Evolutionary conservation across 192 early-diverging fungal genomes (phyloP).

Genomic region (Gonapodya sp.): DNA sequence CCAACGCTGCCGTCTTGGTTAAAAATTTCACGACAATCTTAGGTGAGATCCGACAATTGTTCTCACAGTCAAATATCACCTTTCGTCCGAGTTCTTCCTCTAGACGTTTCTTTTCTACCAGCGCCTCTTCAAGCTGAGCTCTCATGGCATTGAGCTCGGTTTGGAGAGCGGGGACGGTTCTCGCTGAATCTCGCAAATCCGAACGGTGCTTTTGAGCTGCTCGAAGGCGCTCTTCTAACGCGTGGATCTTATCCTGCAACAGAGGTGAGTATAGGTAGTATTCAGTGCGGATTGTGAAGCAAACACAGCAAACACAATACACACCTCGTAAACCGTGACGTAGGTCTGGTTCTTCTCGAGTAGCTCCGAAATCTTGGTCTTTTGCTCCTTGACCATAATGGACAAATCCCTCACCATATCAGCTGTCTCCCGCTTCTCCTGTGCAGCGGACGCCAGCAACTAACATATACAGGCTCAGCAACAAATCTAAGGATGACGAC

Average conservation of each 20-base stretch:
- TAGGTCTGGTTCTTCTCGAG: conserved; percentile 14
- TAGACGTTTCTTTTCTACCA: conserved; percentile 8
- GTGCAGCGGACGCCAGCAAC: not conserved
- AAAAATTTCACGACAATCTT: too few relatives aligned
- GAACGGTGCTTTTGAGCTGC: conserved; percentile 4
- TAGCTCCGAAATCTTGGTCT: conserved; percentile 26
- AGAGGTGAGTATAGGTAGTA: not conserved
- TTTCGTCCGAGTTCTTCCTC: conserved; percentile 11
- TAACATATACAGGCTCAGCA: not conserved
- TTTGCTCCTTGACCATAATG: conserved; percentile 30
- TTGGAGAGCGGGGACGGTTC: not conserved
- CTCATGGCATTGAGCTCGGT: not conserved
- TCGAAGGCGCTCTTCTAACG: conserved; percentile 14
- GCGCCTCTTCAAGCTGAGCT: not conserved
- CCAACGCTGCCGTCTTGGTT: conserved; percentile 3
- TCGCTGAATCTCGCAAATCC: conserved; percentile 14
- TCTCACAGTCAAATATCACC: conserved; percentile 9
- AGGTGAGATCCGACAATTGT: not conserved
- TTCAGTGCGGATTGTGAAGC: not conserved
- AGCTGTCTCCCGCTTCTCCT: conserved; percentile 22
- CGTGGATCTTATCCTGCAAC: conserved; percentile 14
- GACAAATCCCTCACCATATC: conserved; percentile 22
- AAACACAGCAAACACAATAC: conserved; percentile 25
- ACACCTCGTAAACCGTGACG: conserved; percentile 8
- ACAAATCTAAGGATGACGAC: not conserved